These are phyloP conservation scores for Cystofilobasidium macerans DNA, from an alignment of 768 basidiomycete species.

Conservation along the genomic window DNA sequence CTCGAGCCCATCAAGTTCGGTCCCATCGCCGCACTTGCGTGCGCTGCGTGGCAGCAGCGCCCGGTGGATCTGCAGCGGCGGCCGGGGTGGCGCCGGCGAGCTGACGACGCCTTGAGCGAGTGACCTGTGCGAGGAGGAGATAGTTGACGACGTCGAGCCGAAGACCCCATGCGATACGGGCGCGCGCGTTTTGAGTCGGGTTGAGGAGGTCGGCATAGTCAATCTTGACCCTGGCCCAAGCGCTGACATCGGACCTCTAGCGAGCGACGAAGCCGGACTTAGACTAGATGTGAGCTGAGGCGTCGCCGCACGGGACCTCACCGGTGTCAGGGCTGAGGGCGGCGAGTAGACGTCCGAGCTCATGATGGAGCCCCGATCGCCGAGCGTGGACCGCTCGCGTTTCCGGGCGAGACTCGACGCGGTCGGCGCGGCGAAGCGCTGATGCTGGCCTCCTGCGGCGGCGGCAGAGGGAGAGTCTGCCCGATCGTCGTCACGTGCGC, in stretches of 20 bases:
- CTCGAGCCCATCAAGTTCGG: slow-evolving; percentile 76
- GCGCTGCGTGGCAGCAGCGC: slow-evolving; percentile 27
- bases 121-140: background rate
- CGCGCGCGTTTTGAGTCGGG: slow-evolving; percentile 9
- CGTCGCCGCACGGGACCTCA: slow-evolving; percentile 12
- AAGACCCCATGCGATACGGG: slow-evolving; percentile 9
- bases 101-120: background rate
- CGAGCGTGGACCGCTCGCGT: slow-evolving; percentile 14
- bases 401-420: slow-evolving; percentile 19
- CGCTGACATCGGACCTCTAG: no score
- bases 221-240: slow-evolving; percentile 14
- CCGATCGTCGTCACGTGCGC: background rate
- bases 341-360: background rate
- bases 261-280: slow-evolving; percentile 4
- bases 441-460: background rate
- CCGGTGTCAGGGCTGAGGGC: background rate
- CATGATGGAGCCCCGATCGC: slow-evolving; percentile 7
- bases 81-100: background rate
- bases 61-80: slow-evolving; percentile 17
- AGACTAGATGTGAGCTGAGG: slow-evolving; percentile 1
- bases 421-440: slow-evolving; percentile 19
- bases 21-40: slow-evolving; percentile 47
- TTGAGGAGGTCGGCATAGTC: slow-evolving; percentile 23
- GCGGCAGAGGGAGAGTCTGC: background rate
- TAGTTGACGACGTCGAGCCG: background rate